Conservation (phyloP, 2,329 filamentous ascomycete species). For the Colletotrichum eleusines region DNA sequence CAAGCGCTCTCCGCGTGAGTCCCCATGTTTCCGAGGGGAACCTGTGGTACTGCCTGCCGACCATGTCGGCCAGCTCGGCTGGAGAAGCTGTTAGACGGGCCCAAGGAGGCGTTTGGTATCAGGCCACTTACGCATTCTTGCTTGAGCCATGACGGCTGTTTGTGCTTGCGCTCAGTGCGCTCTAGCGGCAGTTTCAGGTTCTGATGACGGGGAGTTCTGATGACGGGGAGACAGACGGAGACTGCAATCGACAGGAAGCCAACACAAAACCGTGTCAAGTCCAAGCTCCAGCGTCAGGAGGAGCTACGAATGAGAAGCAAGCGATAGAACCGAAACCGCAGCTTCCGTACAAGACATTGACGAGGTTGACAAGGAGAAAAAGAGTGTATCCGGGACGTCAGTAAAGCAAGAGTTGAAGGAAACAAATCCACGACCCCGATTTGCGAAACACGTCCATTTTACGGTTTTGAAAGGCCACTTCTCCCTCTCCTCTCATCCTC, state of each 20-base stretch:
- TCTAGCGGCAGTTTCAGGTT: background rate
- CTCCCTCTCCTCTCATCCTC: background rate
- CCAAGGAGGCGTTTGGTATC: rapidly evolving
- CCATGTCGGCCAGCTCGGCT: slow-evolving; percentile 32
- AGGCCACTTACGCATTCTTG: slow-evolving; percentile 31
- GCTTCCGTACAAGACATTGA: slow-evolving; percentile 7
- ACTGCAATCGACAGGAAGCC: background rate
- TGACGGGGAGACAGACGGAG: background rate
- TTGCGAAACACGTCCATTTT: slow-evolving; percentile 38
- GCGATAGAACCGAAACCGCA: background rate
- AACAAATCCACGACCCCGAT: background rate
- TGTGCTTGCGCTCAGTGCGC: background rate
- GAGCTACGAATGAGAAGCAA: slow-evolving; percentile 9
- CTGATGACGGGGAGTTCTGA: background rate
- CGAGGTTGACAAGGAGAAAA: slow-evolving; percentile 20
- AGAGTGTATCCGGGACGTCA: background rate
- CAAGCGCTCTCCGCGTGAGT: slow-evolving; percentile 17
- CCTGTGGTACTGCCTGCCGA: slow-evolving; percentile 16
- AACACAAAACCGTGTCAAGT: background rate
- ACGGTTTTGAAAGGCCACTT: slow-evolving; percentile 13
- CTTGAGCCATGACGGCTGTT: slow-evolving; percentile 33
- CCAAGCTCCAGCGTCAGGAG: background rate
- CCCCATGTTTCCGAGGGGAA: slow-evolving; percentile 35
- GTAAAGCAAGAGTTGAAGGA: slow-evolving; percentile 21
- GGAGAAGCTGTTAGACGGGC: slow-evolving; percentile 12